Base-by-base conservation (phyloP, 352 stramenopile species). In the Phytopythium ostracodes region DNA sequence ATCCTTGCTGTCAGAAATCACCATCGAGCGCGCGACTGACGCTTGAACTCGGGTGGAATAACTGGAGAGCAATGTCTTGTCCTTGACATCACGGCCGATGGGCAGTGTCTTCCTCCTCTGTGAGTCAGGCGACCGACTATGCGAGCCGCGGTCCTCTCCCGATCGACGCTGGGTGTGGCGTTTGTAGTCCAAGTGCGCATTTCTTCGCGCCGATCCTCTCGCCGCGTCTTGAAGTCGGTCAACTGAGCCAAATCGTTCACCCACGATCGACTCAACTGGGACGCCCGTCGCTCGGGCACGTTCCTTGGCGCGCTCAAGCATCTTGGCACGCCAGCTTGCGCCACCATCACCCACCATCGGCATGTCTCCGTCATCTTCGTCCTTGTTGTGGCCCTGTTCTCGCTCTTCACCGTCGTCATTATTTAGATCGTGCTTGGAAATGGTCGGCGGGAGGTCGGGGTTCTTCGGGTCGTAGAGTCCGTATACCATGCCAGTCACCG, bases 401-500 rank as follows among this genome's bases (percentile, higher is more conserved):
- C 11, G 11, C 25, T 53, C 17, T 5, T 24, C 47, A 1, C 6
- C 17, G 12, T 33, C 31, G 35, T 64, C 10, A 9, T 53, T 53
- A 3, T 63, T 55, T 8, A 62, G 24, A 29, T 64, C 51, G 56
- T 74, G 68, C 56, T 47, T 72, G 2, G 67, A 76, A 6, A 76
- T 18, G 38, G 54, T 75, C 12, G 71, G 68, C 14, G 64, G 59
- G 18, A 71, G 58, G 55, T 92, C 76, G 0, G 81, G 80, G 18
- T 91, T 84, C 66, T 92, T 95, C 0, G 86, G 86, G 54, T 95
- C 84, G 66, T 92, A 95, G 0, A 88, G 71, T 0, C 86, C 84
- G 38, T 91, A 93, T 36, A 89, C 65, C 80, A 92, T 87, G 1
- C 83, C 84, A 0, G 84, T 91, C 46, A 93, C 80, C 0, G 86